These are phyloP conservation scores for Fusarium mangiferae DNA, from an alignment of 2,329 filamentous ascomycete genomes.

Conservation along the genomic window DNA sequence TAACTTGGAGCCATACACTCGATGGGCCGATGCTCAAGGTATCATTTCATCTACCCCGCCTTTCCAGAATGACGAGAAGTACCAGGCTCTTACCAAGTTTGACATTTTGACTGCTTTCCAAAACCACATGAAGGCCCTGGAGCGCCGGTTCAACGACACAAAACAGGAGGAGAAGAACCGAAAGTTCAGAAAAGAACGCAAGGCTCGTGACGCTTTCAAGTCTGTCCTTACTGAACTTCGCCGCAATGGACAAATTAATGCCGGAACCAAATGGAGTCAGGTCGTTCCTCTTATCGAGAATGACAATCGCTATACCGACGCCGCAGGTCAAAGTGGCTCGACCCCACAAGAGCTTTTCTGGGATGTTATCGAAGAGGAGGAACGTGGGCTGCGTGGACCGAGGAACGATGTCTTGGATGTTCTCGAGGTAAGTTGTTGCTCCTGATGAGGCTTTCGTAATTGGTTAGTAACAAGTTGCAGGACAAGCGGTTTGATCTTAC, in stretches of 20 bases:
- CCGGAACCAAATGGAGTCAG: constrained; percentile 89
- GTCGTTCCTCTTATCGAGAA: constrained; percentile 78
- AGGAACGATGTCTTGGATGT: constrained; percentile 89
- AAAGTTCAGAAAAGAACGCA: constrained; percentile 84
- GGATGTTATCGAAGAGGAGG: constrained; percentile 94
- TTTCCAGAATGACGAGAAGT: constrained; percentile 85
- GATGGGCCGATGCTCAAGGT: constrained; percentile 90
- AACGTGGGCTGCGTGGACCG: constrained; percentile 82
- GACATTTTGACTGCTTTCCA: constrained; percentile 95
- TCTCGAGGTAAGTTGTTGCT: constrained; percentile 74
- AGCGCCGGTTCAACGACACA: constrained; percentile 90
- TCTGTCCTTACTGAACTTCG: constrained; percentile 79
- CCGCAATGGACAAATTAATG: constrained; percentile 82
- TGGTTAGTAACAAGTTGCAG: constrained; percentile 55
- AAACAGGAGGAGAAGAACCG: constrained; percentile 87
- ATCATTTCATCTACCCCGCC: constrained; percentile 81
- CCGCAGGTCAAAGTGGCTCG: constrained; percentile 86
- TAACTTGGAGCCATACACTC: constrained; percentile 90
- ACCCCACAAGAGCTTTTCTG: constrained; percentile 93
- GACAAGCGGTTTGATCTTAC: constrained; percentile 93
- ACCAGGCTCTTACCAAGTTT: constrained; percentile 84
- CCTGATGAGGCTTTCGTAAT: neutral
- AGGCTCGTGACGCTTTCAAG: constrained; percentile 84
- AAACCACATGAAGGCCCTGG: constrained; percentile 91
- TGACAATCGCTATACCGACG: constrained; percentile 84